Evolutionary conservation across 1,284 basidiomycete genomes (phyloP), one percentile per base, ranked within the genome.

Genomic region (Entoloma clypeatum): DNA sequence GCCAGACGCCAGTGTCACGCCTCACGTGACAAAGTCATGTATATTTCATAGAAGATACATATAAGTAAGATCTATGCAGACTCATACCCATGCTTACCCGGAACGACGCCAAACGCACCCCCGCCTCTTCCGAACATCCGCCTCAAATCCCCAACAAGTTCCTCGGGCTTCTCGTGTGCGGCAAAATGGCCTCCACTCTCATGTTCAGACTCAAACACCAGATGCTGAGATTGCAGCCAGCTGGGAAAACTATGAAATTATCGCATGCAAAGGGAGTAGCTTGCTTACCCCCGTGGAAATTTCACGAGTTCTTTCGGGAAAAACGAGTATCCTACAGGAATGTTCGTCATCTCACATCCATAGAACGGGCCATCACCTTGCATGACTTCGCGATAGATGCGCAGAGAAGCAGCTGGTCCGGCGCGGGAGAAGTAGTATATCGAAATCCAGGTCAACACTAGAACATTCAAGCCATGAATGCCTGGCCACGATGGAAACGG

Each of bases 381-480:
- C 11, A 37, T 8, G 4, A 46, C 31, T 47, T 76, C 73, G 40
- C 63, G 68, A 53, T 75, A 75, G 19, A 75, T 69, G 14, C 69
- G 58, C 19, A 66, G 3, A 0, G 71, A 68, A 3, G 72, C 69
- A 1, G 66, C 57, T 0, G 74, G 72, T 0, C 74, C 73, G 1
- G 64, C 60, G 3, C 65, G 63, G 5, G 73, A 75, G 54, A 74
- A 75, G 58, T 63, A 68, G 49, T 71, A 72, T 17, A 74, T 58
- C 5, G 72, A 72, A 4, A 76, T 51, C 74, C 73, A 75, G 0
- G 65, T 71, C 16, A 75, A 48, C 3, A 72, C 74, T 74, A 16
- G 1, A 22, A 7, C 36, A 35, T 5, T 62, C 33, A n/a, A n/a
- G n/a, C n/a, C n/a, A n/a, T n/a, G n/a, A n/a, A 68, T 60, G 4